Evolutionary conservation across 2,329 filamentous ascomycete species (phyloP).

Genomic region (Pseudocercospora vitis): DNA sequence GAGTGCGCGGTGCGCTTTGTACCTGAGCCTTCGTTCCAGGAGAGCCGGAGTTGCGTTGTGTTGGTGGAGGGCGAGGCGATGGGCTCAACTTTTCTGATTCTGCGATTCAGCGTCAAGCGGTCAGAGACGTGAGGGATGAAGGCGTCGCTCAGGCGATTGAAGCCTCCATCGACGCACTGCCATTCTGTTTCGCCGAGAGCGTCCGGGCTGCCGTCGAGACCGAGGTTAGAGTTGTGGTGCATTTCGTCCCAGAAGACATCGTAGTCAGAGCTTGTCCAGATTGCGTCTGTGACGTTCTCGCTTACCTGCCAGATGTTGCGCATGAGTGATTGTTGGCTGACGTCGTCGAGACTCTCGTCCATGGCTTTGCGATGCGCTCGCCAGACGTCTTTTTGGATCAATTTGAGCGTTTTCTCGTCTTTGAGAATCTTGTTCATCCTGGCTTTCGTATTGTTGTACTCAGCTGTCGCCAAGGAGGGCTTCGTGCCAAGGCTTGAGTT

Average conservation of each 20-base stretch:
- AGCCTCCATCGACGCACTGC: slow-evolving; percentile 55
- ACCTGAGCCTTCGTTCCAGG: slow-evolving; percentile 5
- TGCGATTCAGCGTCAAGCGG: slow-evolving; percentile 55
- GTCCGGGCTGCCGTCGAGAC: slow-evolving; percentile 9
- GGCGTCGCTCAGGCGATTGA: slow-evolving; percentile 58
- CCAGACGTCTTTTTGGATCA: slow-evolving; percentile 12
- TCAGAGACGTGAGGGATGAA: slow-evolving; percentile 62
- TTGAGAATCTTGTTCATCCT: slow-evolving; percentile 16
- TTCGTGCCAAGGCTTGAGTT: slow-evolving; percentile 36
- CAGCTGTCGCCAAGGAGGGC: slow-evolving; percentile 1
- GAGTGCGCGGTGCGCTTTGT: slow-evolving; percentile 39
- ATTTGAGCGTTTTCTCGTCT: slow-evolving; percentile 10
- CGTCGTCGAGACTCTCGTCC: slow-evolving; percentile 10
- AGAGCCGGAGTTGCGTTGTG: not conserved
- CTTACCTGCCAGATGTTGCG: slow-evolving; percentile 9
- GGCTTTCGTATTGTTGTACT: slow-evolving; percentile 14
- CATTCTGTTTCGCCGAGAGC: slow-evolving; percentile 18
- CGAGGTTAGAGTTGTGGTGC: slow-evolving; percentile 16
- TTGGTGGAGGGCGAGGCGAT: not conserved
- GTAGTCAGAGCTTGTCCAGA: slow-evolving; percentile 16
- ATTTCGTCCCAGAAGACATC: slow-evolving; percentile 18
- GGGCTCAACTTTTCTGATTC: slow-evolving; percentile 53
- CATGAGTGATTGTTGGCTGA: slow-evolving; percentile 15
- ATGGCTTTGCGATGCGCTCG: slow-evolving; percentile 13
- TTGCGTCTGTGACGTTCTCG: slow-evolving; percentile 18